Percentiles rank a stretch among this genome's conserved stretches.
Conservation (phyloP, 352 stramenopile genomes). For the Phytopythium cucurbitacearum region DNA sequence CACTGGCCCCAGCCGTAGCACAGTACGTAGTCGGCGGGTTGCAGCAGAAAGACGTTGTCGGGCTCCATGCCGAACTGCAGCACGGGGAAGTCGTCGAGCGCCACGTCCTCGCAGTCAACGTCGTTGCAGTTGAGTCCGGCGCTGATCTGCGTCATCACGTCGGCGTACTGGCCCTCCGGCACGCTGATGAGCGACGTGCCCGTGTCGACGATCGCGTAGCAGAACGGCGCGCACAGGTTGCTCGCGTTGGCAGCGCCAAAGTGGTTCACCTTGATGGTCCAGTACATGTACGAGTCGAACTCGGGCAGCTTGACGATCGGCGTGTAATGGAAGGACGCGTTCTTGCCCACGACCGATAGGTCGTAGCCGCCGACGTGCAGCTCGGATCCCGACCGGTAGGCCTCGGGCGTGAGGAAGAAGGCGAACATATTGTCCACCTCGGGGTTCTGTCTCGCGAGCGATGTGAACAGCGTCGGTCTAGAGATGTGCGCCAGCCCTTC, state of each 20-base stretch:
- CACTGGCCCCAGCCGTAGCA: slow-evolving; percentile 74
- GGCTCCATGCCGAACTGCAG: slow-evolving; percentile 79
- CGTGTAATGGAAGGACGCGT: slow-evolving; percentile 87
- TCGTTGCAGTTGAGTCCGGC: slow-evolving; percentile 58
- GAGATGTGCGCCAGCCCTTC: slow-evolving; percentile 85
- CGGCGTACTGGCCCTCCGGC: slow-evolving; percentile 60
- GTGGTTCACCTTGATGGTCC: slow-evolving; percentile 75
- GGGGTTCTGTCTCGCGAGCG: slow-evolving; percentile 56
- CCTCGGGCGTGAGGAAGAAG: slow-evolving; percentile 83
- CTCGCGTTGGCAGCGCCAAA: slow-evolving; percentile 24
- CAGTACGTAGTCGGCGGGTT: slow-evolving; percentile 74
- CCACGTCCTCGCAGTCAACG: slow-evolving; percentile 53
- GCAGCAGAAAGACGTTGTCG: slow-evolving; percentile 82
- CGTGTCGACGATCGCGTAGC: slow-evolving; percentile 87
- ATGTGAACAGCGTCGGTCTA: slow-evolving; percentile 76
- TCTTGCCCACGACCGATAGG: slow-evolving; percentile 68
- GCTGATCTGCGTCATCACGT: slow-evolving; percentile 60
- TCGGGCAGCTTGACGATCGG: slow-evolving; percentile 79
- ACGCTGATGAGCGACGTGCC: slow-evolving; percentile 86
- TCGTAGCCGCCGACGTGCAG: slow-evolving; percentile 85
- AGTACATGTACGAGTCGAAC: slow-evolving; percentile 83
- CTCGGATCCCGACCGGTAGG: slow-evolving; percentile 61
- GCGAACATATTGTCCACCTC: slow-evolving; percentile 85
- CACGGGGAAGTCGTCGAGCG: slow-evolving; percentile 52
- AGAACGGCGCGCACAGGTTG: slow-evolving; percentile 74